Conservation (phyloP, 495 filamentous ascomycete genomes). For the Penicillium ochrochloron region DNA sequence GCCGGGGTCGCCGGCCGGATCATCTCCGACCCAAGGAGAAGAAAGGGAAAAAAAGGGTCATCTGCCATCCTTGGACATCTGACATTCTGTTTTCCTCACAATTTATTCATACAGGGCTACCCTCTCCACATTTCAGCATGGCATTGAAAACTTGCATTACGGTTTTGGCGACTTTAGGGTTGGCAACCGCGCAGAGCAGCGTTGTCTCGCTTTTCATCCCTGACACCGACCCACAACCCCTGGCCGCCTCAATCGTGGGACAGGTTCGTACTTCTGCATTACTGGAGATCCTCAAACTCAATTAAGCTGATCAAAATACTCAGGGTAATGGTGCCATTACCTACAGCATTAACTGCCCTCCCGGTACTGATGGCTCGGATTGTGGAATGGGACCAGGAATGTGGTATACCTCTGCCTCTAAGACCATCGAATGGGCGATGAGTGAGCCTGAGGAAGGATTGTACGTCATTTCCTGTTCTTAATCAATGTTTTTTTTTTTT, state of each 20-base stretch:
- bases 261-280: slow-evolving; percentile 22
- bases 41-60: not conserved
- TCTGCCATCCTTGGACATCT: not conserved
- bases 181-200: slow-evolving; percentile 35
- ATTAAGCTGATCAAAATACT: slow-evolving; percentile 10
- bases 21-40: not conserved
- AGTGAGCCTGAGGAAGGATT: slow-evolving; percentile 24
- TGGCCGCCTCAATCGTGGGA: slow-evolving; percentile 48
- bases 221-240: slow-evolving; percentile 36
- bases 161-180: slow-evolving; percentile 19
- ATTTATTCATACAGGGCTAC: not conserved
- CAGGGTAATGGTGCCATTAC: slow-evolving; percentile 43
- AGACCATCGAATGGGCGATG: slow-evolving; percentile 28
- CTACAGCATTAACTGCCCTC: slow-evolving; percentile 46
- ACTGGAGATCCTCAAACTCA: not conserved
- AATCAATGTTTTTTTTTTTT: too few species aligned
- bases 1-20: not conserved
- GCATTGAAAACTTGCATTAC: slow-evolving; percentile 2
- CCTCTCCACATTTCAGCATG: not conserved
- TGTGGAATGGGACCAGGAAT: slow-evolving; percentile 44
- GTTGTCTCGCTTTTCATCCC: slow-evolving; percentile 44
- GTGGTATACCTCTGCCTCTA: slow-evolving; percentile 36
- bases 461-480: not conserved
- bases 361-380: slow-evolving; percentile 32
- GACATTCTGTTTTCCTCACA: not conserved